Conservation (phyloP, 305 asterid species). For the Fraxinus dipetala region DNA sequence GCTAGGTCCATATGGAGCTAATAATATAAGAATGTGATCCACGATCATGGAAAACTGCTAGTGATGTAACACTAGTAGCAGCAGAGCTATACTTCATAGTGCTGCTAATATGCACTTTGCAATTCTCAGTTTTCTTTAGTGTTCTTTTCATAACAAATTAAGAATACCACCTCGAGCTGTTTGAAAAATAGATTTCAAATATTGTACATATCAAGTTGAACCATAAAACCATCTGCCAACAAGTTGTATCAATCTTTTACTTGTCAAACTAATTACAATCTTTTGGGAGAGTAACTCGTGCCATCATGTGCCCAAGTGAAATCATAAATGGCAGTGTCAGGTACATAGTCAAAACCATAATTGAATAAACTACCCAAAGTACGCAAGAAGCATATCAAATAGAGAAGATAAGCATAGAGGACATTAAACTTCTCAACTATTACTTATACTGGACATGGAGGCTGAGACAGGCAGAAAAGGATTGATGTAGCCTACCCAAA, state of each 20-base stretch:
- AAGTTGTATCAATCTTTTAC: background rate
- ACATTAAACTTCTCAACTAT: background rate
- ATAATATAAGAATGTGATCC: background rate
- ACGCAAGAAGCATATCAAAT: background rate
- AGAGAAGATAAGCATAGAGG: background rate
- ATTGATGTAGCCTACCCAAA: background rate
- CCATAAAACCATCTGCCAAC: background rate
- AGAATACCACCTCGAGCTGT: background rate
- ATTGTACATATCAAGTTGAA: background rate
- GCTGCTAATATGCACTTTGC: background rate
- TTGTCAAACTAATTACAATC: background rate
- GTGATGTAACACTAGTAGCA: slow-evolving; percentile 1
- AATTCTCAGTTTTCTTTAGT: background rate
- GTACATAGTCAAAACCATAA: background rate
- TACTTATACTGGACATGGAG: background rate
- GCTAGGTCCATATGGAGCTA: background rate
- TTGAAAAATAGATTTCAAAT: background rate
- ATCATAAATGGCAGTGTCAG: background rate
- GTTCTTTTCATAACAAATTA: background rate
- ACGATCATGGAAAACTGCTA: background rate
- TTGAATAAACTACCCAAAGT: background rate
- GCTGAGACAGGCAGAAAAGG: background rate
- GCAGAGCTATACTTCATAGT: background rate
- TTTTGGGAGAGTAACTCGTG: background rate
- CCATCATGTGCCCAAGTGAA: background rate